Conservation (phyloP, 2,329 filamentous ascomycete genomes). For the Talaromyces sp. region DNA sequence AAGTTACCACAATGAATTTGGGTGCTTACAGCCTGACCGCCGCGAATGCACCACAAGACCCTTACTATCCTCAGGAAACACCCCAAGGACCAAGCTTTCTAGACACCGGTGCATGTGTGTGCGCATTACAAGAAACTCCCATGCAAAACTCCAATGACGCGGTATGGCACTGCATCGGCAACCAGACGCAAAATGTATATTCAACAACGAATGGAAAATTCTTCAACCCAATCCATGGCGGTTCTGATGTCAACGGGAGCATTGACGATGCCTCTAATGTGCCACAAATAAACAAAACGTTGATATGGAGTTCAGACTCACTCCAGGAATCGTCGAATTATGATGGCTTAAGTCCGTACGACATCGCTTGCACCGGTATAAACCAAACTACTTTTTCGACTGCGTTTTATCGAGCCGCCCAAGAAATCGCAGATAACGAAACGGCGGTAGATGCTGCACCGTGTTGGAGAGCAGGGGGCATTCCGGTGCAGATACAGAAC, state of each 20-base stretch:
- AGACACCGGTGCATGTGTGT: slow-evolving; percentile 5
- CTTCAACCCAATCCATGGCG: slow-evolving; percentile 1
- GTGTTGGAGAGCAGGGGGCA: slow-evolving; percentile 1
- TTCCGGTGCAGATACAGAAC: slow-evolving; percentile 6
- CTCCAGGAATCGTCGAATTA: not conserved
- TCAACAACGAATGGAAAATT: not conserved
- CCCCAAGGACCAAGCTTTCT: slow-evolving; percentile 5
- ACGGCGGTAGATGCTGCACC: slow-evolving; percentile 1
- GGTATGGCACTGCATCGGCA: slow-evolving; percentile 9
- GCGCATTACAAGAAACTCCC: slow-evolving; percentile 4
- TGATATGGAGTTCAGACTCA: not conserved
- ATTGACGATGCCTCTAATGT: slow-evolving; percentile 1
- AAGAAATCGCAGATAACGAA: slow-evolving; percentile 1
- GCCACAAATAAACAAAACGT: not conserved
- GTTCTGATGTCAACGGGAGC: not conserved
- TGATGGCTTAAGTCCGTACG: not conserved
- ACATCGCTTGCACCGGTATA: slow-evolving; percentile 2
- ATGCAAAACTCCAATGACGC: not conserved
- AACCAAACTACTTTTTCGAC: slow-evolving; percentile 9
- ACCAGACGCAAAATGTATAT: slow-evolving; percentile 7
- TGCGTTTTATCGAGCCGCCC: slow-evolving; percentile 2
- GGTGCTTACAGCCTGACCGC: not conserved
- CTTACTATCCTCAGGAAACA: slow-evolving; percentile 7
- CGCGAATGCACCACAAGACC: not conserved
- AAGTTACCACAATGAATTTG: not conserved